A percentile compares a stretch with the other conserved stretches of the same genome.
Evolutionary conservation across 495 filamentous ascomycete genomes (phyloP).

Genomic region (Mytilinidion resinicola): DNA sequence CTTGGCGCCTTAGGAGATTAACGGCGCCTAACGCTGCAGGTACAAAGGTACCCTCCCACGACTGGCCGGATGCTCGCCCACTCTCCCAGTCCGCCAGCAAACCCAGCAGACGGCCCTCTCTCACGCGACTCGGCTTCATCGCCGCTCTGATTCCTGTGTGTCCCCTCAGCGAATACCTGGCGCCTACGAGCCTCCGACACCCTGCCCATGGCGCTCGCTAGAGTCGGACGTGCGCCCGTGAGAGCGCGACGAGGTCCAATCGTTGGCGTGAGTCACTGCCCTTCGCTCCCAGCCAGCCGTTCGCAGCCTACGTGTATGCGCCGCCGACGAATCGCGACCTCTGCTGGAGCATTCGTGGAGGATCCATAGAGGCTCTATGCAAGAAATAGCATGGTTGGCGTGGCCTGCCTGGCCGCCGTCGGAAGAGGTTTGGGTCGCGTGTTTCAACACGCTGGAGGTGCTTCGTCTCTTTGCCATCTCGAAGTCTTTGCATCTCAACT

Average conservation of each 20-base stretch:
- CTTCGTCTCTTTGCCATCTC: neutral
- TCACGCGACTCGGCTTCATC: constrained; percentile 18
- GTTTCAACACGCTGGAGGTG: neutral
- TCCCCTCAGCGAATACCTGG: constrained; percentile 22
- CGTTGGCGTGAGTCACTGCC: constrained; percentile 4
- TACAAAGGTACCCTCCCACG: neutral
- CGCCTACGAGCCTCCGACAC: constrained; percentile 21
- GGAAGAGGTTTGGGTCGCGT: neutral
- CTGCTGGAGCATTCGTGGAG: neutral
- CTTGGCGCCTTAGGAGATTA: neutral
- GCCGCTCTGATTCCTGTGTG: constrained; percentile 13
- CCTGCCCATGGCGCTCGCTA: constrained; percentile 24
- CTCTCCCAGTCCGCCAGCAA: neutral
- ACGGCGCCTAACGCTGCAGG: neutral
- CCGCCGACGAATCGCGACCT: neutral
- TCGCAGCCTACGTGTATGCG: neutral
- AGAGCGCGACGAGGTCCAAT: constrained; percentile 14
- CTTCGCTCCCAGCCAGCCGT: constrained; percentile 14
- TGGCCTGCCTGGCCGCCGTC: neutral
- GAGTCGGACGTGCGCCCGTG: neutral
- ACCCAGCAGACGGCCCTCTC: constrained; percentile 1
- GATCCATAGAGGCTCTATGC: neutral
- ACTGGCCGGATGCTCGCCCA: neutral
- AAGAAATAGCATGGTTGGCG: neutral
- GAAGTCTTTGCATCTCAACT: no score